Evolutionary conservation across 2,329 filamentous ascomycete species (phyloP).

Genomic region (Volutella citrinella): DNA sequence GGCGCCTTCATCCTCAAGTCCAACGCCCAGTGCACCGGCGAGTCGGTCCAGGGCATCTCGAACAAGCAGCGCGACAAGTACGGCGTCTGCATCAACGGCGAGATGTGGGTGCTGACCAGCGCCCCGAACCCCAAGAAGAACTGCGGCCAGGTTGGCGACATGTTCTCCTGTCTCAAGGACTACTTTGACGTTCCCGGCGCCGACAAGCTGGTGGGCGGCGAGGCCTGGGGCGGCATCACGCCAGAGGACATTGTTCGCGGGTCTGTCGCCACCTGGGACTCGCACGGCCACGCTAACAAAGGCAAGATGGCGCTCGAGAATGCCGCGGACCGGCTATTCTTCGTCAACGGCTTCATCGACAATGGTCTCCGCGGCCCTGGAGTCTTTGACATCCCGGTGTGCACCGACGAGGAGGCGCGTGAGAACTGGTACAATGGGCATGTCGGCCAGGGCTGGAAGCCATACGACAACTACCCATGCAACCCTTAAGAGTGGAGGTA

Average conservation of each 20-base stretch:
- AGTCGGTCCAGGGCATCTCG: neutral
- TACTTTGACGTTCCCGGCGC: neutral
- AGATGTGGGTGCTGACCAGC: neutral
- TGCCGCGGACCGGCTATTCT: neutral
- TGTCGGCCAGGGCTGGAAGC: no score
- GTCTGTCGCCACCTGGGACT: neutral
- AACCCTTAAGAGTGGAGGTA: no score
- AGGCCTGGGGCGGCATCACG: neutral
- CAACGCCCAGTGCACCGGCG: neutral
- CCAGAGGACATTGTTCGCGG: neutral
- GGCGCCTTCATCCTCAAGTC: neutral
- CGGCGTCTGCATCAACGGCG: slow-evolving; percentile 1
- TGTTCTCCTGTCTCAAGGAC: neutral
- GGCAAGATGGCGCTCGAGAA: neutral
- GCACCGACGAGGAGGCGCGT: neutral
- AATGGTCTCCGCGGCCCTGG: neutral
- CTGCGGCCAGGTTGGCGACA: neutral
- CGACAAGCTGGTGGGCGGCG: neutral
- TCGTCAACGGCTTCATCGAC: neutral
- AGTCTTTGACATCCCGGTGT: neutral
- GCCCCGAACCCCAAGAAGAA: neutral
- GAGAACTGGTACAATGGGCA: neutral
- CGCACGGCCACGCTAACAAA: neutral
- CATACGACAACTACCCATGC: no score
- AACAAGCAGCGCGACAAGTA: neutral